Conservation (phyloP, 345 rosid genomes). For the Euphorbia peplus region DNA sequence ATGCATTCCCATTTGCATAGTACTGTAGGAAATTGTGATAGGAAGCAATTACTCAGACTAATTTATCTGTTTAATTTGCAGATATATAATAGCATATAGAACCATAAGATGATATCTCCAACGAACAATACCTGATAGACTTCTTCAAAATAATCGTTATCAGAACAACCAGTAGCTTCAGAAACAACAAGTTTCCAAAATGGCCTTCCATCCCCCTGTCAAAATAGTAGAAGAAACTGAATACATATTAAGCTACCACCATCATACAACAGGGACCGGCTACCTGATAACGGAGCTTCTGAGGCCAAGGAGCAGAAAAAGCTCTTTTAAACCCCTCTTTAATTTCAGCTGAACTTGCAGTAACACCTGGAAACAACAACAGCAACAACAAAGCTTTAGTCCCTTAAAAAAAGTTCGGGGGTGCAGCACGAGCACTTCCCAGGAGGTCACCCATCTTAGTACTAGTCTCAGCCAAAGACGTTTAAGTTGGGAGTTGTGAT, state of each 20-base stretch:
- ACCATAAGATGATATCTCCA: not conserved
- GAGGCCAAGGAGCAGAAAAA: constrained; percentile 78
- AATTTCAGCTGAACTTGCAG: constrained; percentile 59
- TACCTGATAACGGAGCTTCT: constrained; percentile 70
- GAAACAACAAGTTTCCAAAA: constrained; percentile 79
- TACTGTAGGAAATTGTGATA: constrained; percentile 40
- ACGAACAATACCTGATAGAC: constrained; percentile 59
- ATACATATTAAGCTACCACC: too few relatives aligned
- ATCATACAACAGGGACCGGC: constrained; percentile 45
- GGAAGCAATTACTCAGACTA: not conserved
- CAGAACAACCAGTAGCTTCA: constrained; percentile 76
- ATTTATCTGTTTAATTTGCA: not conserved
- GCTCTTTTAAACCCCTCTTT: constrained; percentile 82
- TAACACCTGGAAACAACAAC: constrained; percentile 46
- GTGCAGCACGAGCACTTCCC: too few relatives aligned
- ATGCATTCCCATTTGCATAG: constrained; percentile 77
- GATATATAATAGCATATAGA: too few relatives aligned
- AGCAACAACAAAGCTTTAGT: too few relatives aligned
- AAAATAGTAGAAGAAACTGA: too few relatives aligned
- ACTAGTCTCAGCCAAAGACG: too few relatives aligned
- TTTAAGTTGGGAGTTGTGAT: too few relatives aligned
- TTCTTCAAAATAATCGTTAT: constrained; percentile 79
- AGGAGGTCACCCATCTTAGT: too few relatives aligned
- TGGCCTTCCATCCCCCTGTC: constrained; percentile 86
- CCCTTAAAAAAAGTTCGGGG: too few relatives aligned